Percentiles rank a stretch among this genome's conserved stretches.
These are phyloP conservation scores for Lasiosphaeriaceae sp. DNA, from an alignment of 495 filamentous ascomycete genomes.

Conservation along the genomic window DNA sequence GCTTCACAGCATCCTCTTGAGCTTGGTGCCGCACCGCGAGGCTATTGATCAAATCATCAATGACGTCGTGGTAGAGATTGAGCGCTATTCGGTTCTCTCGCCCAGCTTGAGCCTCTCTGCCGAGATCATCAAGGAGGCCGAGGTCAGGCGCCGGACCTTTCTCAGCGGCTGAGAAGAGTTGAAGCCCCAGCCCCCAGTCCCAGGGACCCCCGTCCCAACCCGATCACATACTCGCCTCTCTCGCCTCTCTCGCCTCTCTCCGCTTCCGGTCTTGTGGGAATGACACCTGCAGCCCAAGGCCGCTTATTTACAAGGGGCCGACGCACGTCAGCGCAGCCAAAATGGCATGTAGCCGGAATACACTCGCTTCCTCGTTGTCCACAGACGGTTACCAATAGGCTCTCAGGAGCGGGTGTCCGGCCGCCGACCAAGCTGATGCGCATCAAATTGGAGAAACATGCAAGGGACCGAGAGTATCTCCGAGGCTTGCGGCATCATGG, in stretches of 20 bases:
- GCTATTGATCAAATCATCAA: conserved; percentile 71
- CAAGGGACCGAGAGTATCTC: conserved; percentile 8
- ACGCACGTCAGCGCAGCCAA: too few species aligned
- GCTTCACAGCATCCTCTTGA: conserved; percentile 62
- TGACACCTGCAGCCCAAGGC: neutral
- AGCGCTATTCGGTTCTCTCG: conserved; percentile 67
- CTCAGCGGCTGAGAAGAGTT: conserved; percentile 38
- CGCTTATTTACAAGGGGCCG: conserved; percentile 15
- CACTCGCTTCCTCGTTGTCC: too few species aligned
- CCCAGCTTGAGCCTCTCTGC: conserved; percentile 68
- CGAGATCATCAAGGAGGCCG: conserved; percentile 76
- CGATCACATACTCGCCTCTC: conserved; percentile 9
- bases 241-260: conserved; percentile 10
- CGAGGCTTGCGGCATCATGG: neutral
- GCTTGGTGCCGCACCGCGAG: conserved; percentile 48
- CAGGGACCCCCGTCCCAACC: conserved; percentile 1
- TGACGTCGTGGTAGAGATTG: conserved; percentile 67
- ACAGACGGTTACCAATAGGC: too few species aligned
- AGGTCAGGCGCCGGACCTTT: conserved; percentile 58
- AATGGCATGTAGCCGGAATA: too few species aligned
- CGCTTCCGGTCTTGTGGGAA: conserved; percentile 27
- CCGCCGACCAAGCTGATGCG: neutral
- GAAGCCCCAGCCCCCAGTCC: neutral
- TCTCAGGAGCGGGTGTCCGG: too few species aligned
- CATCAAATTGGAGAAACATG: conserved; percentile 2